These are phyloP conservation scores for Naganishia onofrii DNA, from an alignment of 768 basidiomycete genomes.

Conservation along the genomic window DNA sequence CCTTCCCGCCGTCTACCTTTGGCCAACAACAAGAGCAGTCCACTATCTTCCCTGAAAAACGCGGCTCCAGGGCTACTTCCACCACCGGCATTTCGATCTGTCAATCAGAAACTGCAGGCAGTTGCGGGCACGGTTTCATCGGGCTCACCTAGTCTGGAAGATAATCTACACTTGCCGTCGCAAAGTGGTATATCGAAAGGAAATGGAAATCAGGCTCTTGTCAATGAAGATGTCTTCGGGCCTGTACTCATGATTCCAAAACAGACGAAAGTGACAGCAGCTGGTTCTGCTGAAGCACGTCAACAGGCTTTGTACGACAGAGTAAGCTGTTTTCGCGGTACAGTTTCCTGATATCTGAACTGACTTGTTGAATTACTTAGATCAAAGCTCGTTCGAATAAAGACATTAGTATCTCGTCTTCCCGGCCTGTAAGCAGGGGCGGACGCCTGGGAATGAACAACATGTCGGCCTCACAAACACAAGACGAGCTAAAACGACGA, in stretches of 20 bases:
- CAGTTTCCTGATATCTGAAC: not conserved
- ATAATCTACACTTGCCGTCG: not conserved
- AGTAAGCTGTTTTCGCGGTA: slow-evolving; percentile 32
- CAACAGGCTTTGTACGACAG: slow-evolving; percentile 48
- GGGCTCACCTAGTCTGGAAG: not conserved
- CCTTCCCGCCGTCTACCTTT: slow-evolving; percentile 7
- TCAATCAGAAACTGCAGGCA: slow-evolving; percentile 15
- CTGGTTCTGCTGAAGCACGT: slow-evolving; percentile 41
- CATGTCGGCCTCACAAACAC: slow-evolving; percentile 35
- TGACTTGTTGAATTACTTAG: slow-evolving; percentile 24
- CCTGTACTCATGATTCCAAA: slow-evolving; percentile 33
- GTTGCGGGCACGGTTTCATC: not conserved
- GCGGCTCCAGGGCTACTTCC: slow-evolving; percentile 10
- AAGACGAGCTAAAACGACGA: slow-evolving; percentile 49
- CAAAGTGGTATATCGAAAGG: not conserved
- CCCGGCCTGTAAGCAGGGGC: not conserved
- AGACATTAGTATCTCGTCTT: not conserved
- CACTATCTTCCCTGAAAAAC: not conserved
- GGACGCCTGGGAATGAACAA: slow-evolving; percentile 22
- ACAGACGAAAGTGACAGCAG: slow-evolving; percentile 13
- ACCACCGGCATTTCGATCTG: slow-evolving; percentile 11
- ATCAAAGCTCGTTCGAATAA: slow-evolving; percentile 46
- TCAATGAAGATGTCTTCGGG: slow-evolving; percentile 34
- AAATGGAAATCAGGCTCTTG: not conserved
- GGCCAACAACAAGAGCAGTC: slow-evolving; percentile 3